Percentiles rank a stretch among this genome's conserved stretches.
phyloP scores from a whole-genome alignment of 2,329 filamentous ascomycete species.

The Nothomitra cinnamomea region DNA sequence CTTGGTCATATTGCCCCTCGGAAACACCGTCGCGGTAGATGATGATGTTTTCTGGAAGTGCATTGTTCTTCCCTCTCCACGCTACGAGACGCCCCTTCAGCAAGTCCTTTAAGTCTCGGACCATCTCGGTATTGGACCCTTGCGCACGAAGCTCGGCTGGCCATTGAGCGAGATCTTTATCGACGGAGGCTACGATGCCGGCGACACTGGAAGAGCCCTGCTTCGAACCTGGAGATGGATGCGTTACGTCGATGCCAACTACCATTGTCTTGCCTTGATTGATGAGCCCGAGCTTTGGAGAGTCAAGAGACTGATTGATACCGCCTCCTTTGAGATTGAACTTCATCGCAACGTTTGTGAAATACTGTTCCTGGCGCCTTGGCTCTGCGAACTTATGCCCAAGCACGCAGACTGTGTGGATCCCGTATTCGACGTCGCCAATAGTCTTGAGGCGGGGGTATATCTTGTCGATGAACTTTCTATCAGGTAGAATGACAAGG shows the following conservation, averaged over 20 bases:
- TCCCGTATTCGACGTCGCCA: constrained; percentile 48
- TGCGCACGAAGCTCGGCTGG: constrained; percentile 56
- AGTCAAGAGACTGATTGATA: constrained; percentile 46
- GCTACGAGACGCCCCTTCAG: constrained; percentile 46
- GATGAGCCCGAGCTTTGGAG: constrained; percentile 39
- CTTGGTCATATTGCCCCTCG: constrained; percentile 60
- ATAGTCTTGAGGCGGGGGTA: constrained; percentile 52
- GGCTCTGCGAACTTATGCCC: constrained; percentile 29
- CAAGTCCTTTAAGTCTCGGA: constrained; percentile 41
- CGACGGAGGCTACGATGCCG: constrained; percentile 61
- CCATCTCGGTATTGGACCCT: constrained; percentile 50
- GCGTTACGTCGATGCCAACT: constrained; percentile 76
- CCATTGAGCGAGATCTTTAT: constrained; percentile 57
- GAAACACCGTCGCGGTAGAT: constrained; percentile 84
- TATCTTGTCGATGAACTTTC: constrained; percentile 27
- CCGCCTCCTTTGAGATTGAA: constrained; percentile 69
- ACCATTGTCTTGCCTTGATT: constrained; percentile 61
- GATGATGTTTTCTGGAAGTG: constrained; percentile 55
- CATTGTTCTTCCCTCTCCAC: constrained; percentile 42
- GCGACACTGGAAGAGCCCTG: constrained; percentile 55
- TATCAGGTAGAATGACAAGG: constrained; percentile 40
- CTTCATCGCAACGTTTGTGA: constrained; percentile 56
- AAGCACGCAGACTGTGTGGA: constrained; percentile 51
- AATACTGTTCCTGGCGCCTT: constrained; percentile 30
- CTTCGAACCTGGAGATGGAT: constrained; percentile 53